These are phyloP conservation scores for Backusella tuberculispora DNA, from an alignment of 192 early-diverging fungal species.

Conservation along the genomic window DNA sequence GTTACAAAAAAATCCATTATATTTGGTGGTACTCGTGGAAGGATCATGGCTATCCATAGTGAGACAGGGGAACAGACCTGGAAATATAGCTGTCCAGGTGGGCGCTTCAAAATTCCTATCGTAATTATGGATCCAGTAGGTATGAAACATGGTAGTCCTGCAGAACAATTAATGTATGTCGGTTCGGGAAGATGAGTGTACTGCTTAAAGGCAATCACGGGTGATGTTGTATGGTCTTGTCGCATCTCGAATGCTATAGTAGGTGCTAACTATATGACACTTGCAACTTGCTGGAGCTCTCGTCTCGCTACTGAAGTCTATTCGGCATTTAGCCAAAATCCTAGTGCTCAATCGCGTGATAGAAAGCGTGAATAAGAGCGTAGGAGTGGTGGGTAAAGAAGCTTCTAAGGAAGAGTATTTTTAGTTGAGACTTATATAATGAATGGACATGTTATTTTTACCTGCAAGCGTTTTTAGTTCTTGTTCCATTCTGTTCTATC, in stretches of 20 bases:
- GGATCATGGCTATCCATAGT: conserved; percentile 5
- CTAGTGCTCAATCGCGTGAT: neutral
- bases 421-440: no score
- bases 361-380: neutral
- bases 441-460: no score
- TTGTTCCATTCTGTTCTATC: no score
- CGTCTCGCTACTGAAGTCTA: conserved; percentile 19
- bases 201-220: conserved; percentile 13
- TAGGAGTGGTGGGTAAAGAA: neutral
- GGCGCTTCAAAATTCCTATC: conserved; percentile 13
- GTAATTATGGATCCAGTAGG: neutral
- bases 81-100: conserved; percentile 24
- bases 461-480: no score
- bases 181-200: conserved; percentile 24
- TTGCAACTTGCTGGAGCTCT: conserved; percentile 30
- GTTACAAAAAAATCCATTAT: neutral
- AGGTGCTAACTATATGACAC: conserved; percentile 18
- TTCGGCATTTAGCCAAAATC: conserved; percentile 18
- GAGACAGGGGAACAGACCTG: neutral
- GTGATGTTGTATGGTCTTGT: conserved; percentile 11
- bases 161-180: conserved; percentile 7
- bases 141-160: neutral
- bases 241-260: neutral
- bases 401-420: no score
- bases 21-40: conserved; percentile 5